A percentile compares a stretch with the other conserved stretches of the same genome.
phyloP scores from a whole-genome alignment of 345 rosid genomes.

The Eucalyptus camaldulensis region DNA sequence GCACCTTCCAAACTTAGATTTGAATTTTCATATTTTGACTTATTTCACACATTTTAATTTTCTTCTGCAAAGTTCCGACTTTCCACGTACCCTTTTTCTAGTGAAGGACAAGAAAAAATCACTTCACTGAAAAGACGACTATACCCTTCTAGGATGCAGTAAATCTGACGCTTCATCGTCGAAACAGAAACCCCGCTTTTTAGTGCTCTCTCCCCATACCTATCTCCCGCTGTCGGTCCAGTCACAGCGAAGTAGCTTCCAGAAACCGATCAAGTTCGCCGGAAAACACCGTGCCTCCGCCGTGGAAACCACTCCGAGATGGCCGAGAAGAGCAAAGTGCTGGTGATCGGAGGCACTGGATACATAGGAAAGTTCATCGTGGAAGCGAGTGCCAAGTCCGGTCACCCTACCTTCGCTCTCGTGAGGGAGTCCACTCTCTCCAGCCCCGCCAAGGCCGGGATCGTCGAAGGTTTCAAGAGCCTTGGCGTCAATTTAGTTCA shows the following conservation, averaged over 20 bases:
- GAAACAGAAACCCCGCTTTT: too few species aligned
- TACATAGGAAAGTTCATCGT: conserved; percentile 4
- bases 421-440: not conserved
- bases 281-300: not conserved
- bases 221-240: too few species aligned
- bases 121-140: not conserved
- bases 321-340: not conserved
- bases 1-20: not conserved
- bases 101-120: not conserved
- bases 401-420: not conserved
- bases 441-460: not conserved
- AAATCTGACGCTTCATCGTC: too few species aligned
- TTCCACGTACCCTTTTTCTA: too few species aligned
- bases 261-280: not conserved
- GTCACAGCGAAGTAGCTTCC: not conserved
- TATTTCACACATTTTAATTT: not conserved
- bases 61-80: not conserved
- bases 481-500: not conserved
- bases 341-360: conserved; percentile 1
- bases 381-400: not conserved
- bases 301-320: not conserved
- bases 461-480: not conserved
- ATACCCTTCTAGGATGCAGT: not conserved
- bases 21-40: not conserved
- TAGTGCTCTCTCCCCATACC: not conserved